Base-by-base conservation (phyloP, 108 stramenopile species). In the Cyclotella baltica region DNA sequence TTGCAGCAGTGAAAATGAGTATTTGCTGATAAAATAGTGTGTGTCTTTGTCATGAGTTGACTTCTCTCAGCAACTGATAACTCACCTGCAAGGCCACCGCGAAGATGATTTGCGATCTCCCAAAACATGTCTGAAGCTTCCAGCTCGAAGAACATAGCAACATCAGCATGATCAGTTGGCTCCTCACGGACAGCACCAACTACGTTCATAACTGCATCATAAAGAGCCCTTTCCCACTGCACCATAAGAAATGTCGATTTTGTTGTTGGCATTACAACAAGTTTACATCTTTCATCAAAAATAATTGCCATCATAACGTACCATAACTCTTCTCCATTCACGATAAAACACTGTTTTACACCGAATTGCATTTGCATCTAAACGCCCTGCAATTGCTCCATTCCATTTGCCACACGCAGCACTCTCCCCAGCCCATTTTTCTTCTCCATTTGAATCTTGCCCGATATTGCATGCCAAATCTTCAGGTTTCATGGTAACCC, bases 41-140 rank as follows among this genome's bases (percentile, higher is more conserved):
- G n/a, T n/a, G n/a, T n/a, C n/a, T n/a, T n/a, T n/a, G n/a, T n/a
- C n/a, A n/a, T n/a, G n/a, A n/a, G n/a, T n/a, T n/a, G n/a, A n/a
- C n/a, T n/a, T n/a, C n/a, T n/a, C n/a, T n/a, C n/a, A n/a, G n/a
- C n/a, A n/a, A n/a, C n/a, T n/a, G n/a, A n/a, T n/a, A n/a, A n/a
- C n/a, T n/a, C n/a, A n/a, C n/a, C n/a, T 40, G 93, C 93, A 57
- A 88, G 80, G 73, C 86, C 87, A 56, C 90, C 93, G 28, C 91
- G 87, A 13, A 94, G 73, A 27, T 57, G 37, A 27, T 85, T 78
- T 5, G 89, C 88, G 18, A 94, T 82, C 55, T 94, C 86, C 93
- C 93, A 94, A 38, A 91, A 58, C 81, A 94, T 90, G 51, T 94
- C 93, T 19, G 88, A 89, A 11, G 84, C 91, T 86, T 94, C 93